These are phyloP conservation scores for Eucalyptus caleyi DNA, from an alignment of 345 rosid species.

Conservation along the genomic window DNA sequence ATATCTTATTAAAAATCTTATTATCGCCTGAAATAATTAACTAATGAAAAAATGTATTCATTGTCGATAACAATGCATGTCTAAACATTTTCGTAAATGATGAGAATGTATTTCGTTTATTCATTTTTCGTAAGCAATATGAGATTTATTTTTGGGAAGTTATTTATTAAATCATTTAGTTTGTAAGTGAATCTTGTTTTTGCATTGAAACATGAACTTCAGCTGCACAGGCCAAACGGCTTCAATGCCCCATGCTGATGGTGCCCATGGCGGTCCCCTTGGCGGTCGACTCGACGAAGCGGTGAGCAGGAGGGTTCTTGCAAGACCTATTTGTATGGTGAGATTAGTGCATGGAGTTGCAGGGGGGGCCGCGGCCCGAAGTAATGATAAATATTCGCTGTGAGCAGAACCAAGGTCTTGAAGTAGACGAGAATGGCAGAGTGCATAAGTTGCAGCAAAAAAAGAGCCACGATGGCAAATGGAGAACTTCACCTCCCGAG, in stretches of 20 bases:
- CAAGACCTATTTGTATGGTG: neutral
- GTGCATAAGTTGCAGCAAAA: neutral
- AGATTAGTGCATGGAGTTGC: neutral
- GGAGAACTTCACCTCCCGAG: neutral
- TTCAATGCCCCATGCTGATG: neutral
- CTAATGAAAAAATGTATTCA: neutral
- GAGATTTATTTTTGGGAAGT: neutral
- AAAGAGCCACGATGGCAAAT: neutral
- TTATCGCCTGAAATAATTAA: fast-evolving
- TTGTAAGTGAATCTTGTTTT: neutral
- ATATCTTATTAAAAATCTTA: neutral
- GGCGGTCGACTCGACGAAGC: neutral
- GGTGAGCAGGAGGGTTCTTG: neutral
- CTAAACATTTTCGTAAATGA: neutral
- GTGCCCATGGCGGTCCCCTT: neutral
- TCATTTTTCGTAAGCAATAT: neutral
- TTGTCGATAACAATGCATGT: neutral
- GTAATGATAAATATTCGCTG: neutral
- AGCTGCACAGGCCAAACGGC: neutral
- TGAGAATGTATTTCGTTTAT: neutral
- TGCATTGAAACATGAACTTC: neutral
- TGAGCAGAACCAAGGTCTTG: neutral
- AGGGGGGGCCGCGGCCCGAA: neutral
- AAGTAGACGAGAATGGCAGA: neutral
- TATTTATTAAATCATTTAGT: neutral